Conservation (phyloP, 2,329 filamentous ascomycete genomes). For the Chaetomium olivaceum region DNA sequence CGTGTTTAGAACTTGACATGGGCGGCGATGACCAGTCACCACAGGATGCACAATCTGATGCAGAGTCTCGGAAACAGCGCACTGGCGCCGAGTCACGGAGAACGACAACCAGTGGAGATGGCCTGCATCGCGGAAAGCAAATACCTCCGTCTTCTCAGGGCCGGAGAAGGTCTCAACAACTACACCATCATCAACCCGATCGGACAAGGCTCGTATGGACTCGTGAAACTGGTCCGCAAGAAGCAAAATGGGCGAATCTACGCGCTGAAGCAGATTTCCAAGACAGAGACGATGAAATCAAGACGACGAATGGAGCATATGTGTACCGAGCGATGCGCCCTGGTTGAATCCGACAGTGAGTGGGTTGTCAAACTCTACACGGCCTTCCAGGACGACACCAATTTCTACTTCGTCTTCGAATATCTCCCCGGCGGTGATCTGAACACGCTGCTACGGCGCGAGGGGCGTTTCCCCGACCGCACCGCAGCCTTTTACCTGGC, state of each 20-base stretch:
- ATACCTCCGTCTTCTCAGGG: constrained; percentile 92
- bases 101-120: constrained; percentile 55
- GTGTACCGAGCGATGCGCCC: constrained; percentile 92
- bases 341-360: constrained; percentile 95
- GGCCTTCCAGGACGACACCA: constrained; percentile 93
- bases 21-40: not conserved
- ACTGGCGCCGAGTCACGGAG: constrained; percentile 54
- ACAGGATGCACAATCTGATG: constrained; percentile 86
- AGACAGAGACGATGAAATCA: constrained; percentile 99
- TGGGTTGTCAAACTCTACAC: constrained; percentile 99
- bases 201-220: constrained; percentile 96
- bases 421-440: constrained; percentile 96
- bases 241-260: constrained; percentile 96
- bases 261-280: constrained; percentile 95
- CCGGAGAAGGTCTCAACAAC: constrained; percentile 88
- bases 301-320: constrained; percentile 97
- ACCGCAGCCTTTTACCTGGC: constrained; percentile 99
- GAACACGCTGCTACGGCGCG: constrained; percentile 99
- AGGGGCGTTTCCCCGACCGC: constrained; percentile 90
- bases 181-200: constrained; percentile 97
- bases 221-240: constrained; percentile 95
- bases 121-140: constrained; percentile 78
- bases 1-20: too few species aligned
- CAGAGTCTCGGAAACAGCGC: constrained; percentile 73
- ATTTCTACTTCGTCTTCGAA: constrained; percentile 98